Percentiles rank a stretch among this genome's conserved stretches.
Conservation (phyloP, 2,329 filamentous ascomycete species). For the Gaeumannomyces sp. region DNA sequence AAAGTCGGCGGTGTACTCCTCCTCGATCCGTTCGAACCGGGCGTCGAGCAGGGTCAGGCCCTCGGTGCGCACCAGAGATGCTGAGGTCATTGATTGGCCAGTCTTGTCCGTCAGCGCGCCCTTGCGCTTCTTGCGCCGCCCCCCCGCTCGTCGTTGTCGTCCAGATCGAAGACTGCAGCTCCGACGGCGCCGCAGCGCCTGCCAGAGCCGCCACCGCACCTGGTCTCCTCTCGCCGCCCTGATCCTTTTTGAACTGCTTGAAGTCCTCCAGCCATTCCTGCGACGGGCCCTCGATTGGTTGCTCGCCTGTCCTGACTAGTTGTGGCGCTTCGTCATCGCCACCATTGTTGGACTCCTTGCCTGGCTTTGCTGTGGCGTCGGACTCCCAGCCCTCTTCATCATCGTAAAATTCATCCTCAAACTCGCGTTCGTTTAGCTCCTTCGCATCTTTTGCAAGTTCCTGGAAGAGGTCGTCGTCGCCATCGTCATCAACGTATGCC, state of each 20-base stretch:
- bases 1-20: slow-evolving; percentile 54
- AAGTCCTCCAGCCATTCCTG: slow-evolving; percentile 90
- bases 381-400: slow-evolving; percentile 91
- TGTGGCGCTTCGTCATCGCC: slow-evolving; percentile 36
- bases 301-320: slow-evolving; percentile 36
- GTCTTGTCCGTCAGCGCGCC: slow-evolving; percentile 85
- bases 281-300: slow-evolving; percentile 55
- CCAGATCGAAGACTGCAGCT: slow-evolving; percentile 63
- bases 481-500: slow-evolving; percentile 76
- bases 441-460: slow-evolving; percentile 38
- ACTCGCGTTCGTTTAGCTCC: slow-evolving; percentile 62
- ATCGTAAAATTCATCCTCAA: slow-evolving; percentile 56
- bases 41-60: slow-evolving; percentile 79
- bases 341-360: slow-evolving; percentile 43
- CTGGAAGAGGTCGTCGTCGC: slow-evolving; percentile 69
- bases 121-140: slow-evolving; percentile 88
- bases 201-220: neutral
- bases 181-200: slow-evolving; percentile 38
- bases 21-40: slow-evolving; percentile 86
- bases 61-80: slow-evolving; percentile 87
- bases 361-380: slow-evolving; percentile 81
- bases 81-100: slow-evolving; percentile 95
- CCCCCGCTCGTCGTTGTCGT: slow-evolving; percentile 73
- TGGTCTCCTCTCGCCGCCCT: slow-evolving; percentile 40
- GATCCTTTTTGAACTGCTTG: slow-evolving; percentile 86